phyloP scores from a whole-genome alignment of 2,329 filamentous ascomycete genomes.

The Hymenoscyphus fraxineus region DNA sequence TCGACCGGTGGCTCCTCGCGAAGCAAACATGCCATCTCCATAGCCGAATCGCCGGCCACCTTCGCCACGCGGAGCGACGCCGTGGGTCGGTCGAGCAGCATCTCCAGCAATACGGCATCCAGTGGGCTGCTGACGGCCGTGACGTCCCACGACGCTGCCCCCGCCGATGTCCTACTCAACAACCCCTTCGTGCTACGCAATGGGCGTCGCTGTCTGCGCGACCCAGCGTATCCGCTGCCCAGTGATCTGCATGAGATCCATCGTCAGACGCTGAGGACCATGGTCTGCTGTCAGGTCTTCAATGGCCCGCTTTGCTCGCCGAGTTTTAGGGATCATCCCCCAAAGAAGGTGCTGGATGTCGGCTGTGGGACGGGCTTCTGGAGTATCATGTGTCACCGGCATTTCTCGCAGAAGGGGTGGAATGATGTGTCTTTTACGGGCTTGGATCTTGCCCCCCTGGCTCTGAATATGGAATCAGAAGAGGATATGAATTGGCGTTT shows the following conservation, averaged over 20 bases:
- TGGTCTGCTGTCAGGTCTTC: slow-evolving; percentile 77
- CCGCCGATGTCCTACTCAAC: slow-evolving; percentile 25
- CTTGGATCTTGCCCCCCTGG: slow-evolving; percentile 73
- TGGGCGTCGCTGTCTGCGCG: slow-evolving; percentile 78
- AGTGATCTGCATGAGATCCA: slow-evolving; percentile 85
- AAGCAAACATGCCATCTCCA: slow-evolving; percentile 29
- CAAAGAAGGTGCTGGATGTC: slow-evolving; percentile 75
- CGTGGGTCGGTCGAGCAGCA: slow-evolving; percentile 28
- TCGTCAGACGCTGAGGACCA: slow-evolving; percentile 78
- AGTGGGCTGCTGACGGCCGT: slow-evolving; percentile 29
- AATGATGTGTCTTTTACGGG: slow-evolving; percentile 73
- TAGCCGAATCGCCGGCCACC: slow-evolving; percentile 25
- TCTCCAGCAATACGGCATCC: slow-evolving; percentile 30
- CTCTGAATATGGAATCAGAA: slow-evolving; percentile 56
- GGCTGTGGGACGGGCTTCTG: slow-evolving; percentile 87
- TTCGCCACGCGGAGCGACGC: slow-evolving; percentile 22
- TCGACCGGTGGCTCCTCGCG: slow-evolving; percentile 24
- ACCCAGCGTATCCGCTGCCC: slow-evolving; percentile 78
- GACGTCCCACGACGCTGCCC: slow-evolving; percentile 27
- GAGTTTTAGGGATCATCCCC: slow-evolving; percentile 61
- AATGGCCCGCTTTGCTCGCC: slow-evolving; percentile 76
- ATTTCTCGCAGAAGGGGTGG: slow-evolving; percentile 67
- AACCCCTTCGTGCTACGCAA: slow-evolving; percentile 68
- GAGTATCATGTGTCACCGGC: slow-evolving; percentile 83
- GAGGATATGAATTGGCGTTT: slow-evolving; percentile 85